A percentile compares a stretch with the other conserved stretches of the same genome.
Evolutionary conservation across 2,329 filamentous ascomycete genomes (phyloP).

Genomic region (Penicillium nordicum): DNA sequence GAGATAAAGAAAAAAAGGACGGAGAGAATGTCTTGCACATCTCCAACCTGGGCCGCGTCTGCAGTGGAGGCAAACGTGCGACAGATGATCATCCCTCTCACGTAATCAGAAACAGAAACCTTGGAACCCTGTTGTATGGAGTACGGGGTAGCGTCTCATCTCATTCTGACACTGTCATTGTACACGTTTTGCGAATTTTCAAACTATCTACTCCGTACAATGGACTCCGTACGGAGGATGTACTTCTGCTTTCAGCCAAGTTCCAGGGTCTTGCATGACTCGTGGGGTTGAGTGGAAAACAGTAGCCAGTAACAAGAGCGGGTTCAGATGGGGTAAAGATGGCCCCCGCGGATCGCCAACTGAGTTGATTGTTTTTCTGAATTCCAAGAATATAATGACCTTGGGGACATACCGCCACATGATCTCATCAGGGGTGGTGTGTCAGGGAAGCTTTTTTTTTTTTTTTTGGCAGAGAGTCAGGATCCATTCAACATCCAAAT

Average conservation of each 20-base stretch:
- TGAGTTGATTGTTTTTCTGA: background rate
- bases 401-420: background rate
- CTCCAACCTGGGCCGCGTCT: background rate
- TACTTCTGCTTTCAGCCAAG: slow-evolving; percentile 1
- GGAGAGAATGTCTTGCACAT: background rate
- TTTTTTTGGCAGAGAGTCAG: background rate
- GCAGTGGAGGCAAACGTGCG: background rate
- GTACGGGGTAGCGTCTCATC: background rate
- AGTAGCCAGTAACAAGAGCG: background rate
- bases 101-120: background rate
- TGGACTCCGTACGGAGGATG: background rate
- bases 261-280: slow-evolving; percentile 1
- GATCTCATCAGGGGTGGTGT: background rate
- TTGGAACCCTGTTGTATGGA: background rate
- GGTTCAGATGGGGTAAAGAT: background rate
- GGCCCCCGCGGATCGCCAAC: slow-evolving; percentile 5
- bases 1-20: background rate
- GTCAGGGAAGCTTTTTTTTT: background rate
- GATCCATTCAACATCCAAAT: background rate
- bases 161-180: background rate
- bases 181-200: background rate
- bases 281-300: background rate
- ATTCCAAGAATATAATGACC: background rate
- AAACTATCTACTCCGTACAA: background rate
- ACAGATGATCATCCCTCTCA: background rate